Base-by-base conservation (phyloP, 2,329 filamentous ascomycete species). In the Aspergillus brasiliensis region DNA sequence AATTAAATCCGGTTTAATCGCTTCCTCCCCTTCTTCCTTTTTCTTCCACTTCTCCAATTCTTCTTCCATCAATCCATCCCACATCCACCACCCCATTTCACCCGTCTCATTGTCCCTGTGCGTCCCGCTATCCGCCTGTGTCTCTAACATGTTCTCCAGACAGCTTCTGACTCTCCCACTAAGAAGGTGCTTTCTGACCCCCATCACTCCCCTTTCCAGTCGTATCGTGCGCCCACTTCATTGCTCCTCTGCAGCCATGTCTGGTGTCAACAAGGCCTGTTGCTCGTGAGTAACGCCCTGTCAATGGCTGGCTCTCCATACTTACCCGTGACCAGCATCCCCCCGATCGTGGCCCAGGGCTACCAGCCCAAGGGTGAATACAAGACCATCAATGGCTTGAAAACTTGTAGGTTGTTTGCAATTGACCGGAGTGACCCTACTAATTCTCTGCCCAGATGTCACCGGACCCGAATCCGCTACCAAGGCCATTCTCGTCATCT, bases 291-390 rank as follows among this genome's bases (percentile, higher is more conserved):
- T 71, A n/a, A 19, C 6, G 13, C n/a, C 44, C 58, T 55, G 38
- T 13, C 44, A 13, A 31, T 38, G 34, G 25, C 15, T 57, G 46
- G 13, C 8, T 5, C 10, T 5, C 23, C 23, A 19, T 55, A 23
- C 40, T 34, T 25, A 42, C 21, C 21, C 42, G n/a, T 38, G 17
- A 23, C 31, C 51, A 78, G 77, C 6, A 78, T 80, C 61, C 78
- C 78, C 19, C 77, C 78, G 27, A 71, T 79, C 38, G 67, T 79
- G 23, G 68, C 75, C 55, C 71, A 77, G 63, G 76, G 71, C 56
- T 88, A 87, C 74, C 73, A 83, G 66, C 74, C 77, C 61, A 87
- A 87, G 74, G 86, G 86, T 55, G 76, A 83, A 66, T 88, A 82
- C 69, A 85, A 82, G 67, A 83, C 81, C 58, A 77, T 86, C 68